phyloP scores from a whole-genome alignment of 2,329 filamentous ascomycete genomes.

The Aspergillus sp. region DNA sequence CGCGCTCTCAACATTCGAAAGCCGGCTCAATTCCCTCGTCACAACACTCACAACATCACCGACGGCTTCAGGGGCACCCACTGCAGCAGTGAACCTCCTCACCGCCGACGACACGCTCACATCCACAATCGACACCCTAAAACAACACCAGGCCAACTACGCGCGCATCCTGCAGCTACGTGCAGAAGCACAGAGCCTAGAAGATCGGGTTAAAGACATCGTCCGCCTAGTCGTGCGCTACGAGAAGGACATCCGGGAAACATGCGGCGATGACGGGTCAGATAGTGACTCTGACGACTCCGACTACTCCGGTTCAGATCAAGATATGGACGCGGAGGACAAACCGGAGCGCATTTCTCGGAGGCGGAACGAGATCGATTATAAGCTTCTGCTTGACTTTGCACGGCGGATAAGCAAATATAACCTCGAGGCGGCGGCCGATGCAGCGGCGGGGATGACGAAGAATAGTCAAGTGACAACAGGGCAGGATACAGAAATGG shows the following conservation, averaged over 20 bases:
- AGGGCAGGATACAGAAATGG: slow-evolving; percentile 35
- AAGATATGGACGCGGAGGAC: slow-evolving; percentile 13
- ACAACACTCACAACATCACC: slow-evolving; percentile 44
- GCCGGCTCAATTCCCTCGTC: slow-evolving; percentile 43
- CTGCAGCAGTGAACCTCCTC: slow-evolving; percentile 40
- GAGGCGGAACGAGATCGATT: slow-evolving; percentile 42
- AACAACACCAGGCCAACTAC: slow-evolving; percentile 47
- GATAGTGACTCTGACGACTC: slow-evolving; percentile 27
- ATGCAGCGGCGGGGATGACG: slow-evolving; percentile 35
- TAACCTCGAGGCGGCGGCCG: slow-evolving; percentile 45
- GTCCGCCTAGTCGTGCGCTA: slow-evolving; percentile 40
- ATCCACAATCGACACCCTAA: slow-evolving; percentile 42
- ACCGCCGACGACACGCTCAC: slow-evolving; percentile 44
- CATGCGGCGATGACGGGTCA: slow-evolving; percentile 31
- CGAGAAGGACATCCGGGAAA: slow-evolving; percentile 40
- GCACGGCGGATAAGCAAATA: slow-evolving; percentile 49
- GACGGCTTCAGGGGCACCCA: slow-evolving; percentile 43
- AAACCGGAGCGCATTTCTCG: slow-evolving; percentile 4
- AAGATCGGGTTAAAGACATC: slow-evolving; percentile 42
- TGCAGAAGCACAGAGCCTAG: slow-evolving; percentile 39
- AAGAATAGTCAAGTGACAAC: slow-evolving; percentile 19
- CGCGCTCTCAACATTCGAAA: slow-evolving; percentile 42
- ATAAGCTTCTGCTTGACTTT: slow-evolving; percentile 45
- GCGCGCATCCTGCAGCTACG: slow-evolving; percentile 42
- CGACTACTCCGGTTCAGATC: slow-evolving; percentile 11